Evolutionary conservation across 1,284 basidiomycete genomes (phyloP).

Genomic region (Naganishia sp.): DNA sequence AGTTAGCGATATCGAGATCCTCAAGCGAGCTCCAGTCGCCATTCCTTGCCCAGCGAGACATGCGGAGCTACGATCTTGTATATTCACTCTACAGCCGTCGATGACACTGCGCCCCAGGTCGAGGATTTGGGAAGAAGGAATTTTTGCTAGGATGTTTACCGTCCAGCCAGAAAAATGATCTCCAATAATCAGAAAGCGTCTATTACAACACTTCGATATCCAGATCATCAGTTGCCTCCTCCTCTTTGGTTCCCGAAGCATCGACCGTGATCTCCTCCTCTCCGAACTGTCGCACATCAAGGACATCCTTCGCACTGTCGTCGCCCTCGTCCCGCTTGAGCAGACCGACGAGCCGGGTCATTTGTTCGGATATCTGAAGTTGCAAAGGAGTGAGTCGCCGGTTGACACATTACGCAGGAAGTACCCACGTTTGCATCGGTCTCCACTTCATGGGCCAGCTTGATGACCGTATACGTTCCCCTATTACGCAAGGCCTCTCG

Average conservation of each 20-base stretch:
- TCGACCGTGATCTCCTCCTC: constrained; percentile 43
- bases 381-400: background rate
- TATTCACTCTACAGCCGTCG: background rate
- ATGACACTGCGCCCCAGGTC: too few species aligned
- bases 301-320: constrained; percentile 56
- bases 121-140: background rate
- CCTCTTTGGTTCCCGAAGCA: constrained; percentile 40
- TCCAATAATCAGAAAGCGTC: background rate
- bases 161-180: too few species aligned
- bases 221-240: constrained; percentile 38
- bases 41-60: too few species aligned
- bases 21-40: too few species aligned
- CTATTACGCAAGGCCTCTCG: constrained; percentile 75
- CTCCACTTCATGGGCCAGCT: constrained; percentile 78
- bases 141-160: background rate
- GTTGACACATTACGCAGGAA: background rate
- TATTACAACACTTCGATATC: constrained; percentile 34
- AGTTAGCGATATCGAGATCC: background rate
- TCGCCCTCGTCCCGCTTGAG: constrained; percentile 69
- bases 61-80: too few species aligned
- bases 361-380: constrained; percentile 63
- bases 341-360: constrained; percentile 71
- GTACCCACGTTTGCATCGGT: constrained; percentile 68
- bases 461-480: constrained; percentile 85
- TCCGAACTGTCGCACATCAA: constrained; percentile 60